A percentile compares a stretch with the other conserved stretches of the same genome.
These are phyloP conservation scores for Lachnellula suecica DNA, from an alignment of 2,329 filamentous ascomycete genomes.

Conservation along the genomic window DNA sequence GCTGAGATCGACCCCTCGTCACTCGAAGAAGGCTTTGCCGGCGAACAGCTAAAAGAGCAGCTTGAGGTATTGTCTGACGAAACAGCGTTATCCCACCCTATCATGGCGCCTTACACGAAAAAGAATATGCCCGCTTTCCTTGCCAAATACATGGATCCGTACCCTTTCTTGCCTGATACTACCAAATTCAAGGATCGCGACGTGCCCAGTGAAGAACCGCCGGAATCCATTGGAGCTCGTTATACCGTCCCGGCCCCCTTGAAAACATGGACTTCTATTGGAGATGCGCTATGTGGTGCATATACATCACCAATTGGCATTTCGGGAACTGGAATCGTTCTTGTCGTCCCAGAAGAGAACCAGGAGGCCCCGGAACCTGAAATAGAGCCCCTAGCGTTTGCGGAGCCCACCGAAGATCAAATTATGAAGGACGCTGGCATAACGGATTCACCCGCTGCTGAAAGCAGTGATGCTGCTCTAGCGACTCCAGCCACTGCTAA, in stretches of 20 bases:
- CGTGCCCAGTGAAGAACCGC: neutral
- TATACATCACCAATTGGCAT: slow-evolving; percentile 16
- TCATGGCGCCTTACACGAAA: slow-evolving; percentile 56
- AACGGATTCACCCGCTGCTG: slow-evolving; percentile 23
- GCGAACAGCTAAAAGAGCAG: slow-evolving; percentile 58
- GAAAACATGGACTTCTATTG: slow-evolving; percentile 29
- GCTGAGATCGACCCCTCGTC: slow-evolving; percentile 62
- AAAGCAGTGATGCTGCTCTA: slow-evolving; percentile 16
- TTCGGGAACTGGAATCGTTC: slow-evolving; percentile 17
- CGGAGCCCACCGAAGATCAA: slow-evolving; percentile 18
- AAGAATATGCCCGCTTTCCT: slow-evolving; percentile 51
- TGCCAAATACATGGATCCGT: slow-evolving; percentile 56
- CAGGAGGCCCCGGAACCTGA: neutral
- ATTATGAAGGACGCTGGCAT: slow-evolving; percentile 26
- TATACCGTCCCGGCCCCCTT: slow-evolving; percentile 20
- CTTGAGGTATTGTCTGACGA: slow-evolving; percentile 54
- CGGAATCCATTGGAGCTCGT: slow-evolving; percentile 11
- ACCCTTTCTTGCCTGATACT: slow-evolving; percentile 60
- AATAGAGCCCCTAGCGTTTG: neutral
- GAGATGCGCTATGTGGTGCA: slow-evolving; percentile 24
- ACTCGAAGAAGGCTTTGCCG: slow-evolving; percentile 61
- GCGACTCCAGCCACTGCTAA: slow-evolving; percentile 16
- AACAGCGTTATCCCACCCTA: slow-evolving; percentile 58
- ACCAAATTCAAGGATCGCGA: slow-evolving; percentile 30
- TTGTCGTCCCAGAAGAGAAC: slow-evolving; percentile 23